Percentiles rank a stretch among this genome's conserved stretches.
These are phyloP conservation scores for Megacollybia marginata DNA, from an alignment of 768 basidiomycete genomes.

Conservation along the genomic window DNA sequence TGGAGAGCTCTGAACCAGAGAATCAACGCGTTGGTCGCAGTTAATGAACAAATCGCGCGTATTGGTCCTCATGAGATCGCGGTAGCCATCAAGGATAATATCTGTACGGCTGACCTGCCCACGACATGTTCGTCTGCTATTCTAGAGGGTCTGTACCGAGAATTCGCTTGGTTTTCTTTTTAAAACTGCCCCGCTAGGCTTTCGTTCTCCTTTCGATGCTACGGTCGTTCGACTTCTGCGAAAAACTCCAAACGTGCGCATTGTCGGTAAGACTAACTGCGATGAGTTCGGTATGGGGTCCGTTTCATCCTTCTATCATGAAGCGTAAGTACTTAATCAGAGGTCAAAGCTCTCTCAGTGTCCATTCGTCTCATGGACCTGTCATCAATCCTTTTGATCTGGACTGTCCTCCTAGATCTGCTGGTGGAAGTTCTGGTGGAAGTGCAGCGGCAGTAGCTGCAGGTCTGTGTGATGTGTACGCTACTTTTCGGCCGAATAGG, in stretches of 20 bases:
- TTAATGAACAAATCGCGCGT: slow-evolving; percentile 13
- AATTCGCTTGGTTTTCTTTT: background rate
- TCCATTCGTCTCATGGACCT: slow-evolving; percentile 65
- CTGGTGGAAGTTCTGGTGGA: slow-evolving; percentile 93
- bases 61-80: slow-evolving; percentile 28
- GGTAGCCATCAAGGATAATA: slow-evolving; percentile 84
- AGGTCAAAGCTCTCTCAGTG: slow-evolving; percentile 61
- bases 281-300: slow-evolving; percentile 99
- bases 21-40: slow-evolving; percentile 51
- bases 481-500: slow-evolving; percentile 4
- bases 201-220: slow-evolving; percentile 76
- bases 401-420: slow-evolving; percentile 33
- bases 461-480: slow-evolving; percentile 79
- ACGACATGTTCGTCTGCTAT: slow-evolving; percentile 76
- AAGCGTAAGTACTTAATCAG: background rate
- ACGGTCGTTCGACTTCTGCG: slow-evolving; percentile 68
- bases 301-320: slow-evolving; percentile 13
- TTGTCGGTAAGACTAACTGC: slow-evolving; percentile 88
- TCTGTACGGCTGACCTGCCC: slow-evolving; percentile 57
- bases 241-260: slow-evolving; percentile 48
- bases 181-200: slow-evolving; percentile 36
- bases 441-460: slow-evolving; percentile 90
- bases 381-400: slow-evolving; percentile 68
- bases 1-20: slow-evolving; percentile 19
- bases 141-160: slow-evolving; percentile 41